Conservation (phyloP, 371 early-diverging fungal genomes). For the Actinomucor elegans region DNA sequence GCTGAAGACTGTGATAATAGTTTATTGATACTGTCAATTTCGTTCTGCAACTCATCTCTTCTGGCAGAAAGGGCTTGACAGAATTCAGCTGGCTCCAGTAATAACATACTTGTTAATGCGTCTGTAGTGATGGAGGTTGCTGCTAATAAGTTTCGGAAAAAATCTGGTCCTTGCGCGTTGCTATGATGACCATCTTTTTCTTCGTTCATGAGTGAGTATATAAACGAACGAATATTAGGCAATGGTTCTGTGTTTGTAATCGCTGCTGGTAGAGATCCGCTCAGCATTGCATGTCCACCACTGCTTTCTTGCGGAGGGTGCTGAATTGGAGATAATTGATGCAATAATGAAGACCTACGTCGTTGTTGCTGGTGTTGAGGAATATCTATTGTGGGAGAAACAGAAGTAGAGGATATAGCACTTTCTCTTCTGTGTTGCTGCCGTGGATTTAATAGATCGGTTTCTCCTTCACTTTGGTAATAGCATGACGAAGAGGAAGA, state of each 20-base stretch:
- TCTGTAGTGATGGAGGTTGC: background rate
- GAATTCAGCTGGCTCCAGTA: slow-evolving; percentile 14
- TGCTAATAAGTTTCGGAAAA: no score
- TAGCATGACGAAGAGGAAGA: no score
- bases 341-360: slow-evolving; percentile 1
- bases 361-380: background rate
- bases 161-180: no score
- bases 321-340: slow-evolving; percentile 10
- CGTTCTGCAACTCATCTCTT: slow-evolving; percentile 19
- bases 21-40: slow-evolving; percentile 18
- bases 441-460: background rate
- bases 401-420: background rate
- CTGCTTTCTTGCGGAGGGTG: no score
- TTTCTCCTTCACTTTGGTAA: no score
- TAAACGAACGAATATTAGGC: slow-evolving; percentile 18
- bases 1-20: slow-evolving; percentile 13
- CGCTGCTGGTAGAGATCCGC: no score
- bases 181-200: background rate
- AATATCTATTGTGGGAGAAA: background rate
- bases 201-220: slow-evolving; percentile 1
- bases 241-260: slow-evolving; percentile 4
- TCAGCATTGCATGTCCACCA: no score
- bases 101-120: slow-evolving; percentile 17
- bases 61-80: slow-evolving; percentile 6
- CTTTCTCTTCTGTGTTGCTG: background rate